Evolutionary conservation across 2,329 filamentous ascomycete genomes (phyloP).

Genomic region (Ceratocystiopsis brevicomis): DNA sequence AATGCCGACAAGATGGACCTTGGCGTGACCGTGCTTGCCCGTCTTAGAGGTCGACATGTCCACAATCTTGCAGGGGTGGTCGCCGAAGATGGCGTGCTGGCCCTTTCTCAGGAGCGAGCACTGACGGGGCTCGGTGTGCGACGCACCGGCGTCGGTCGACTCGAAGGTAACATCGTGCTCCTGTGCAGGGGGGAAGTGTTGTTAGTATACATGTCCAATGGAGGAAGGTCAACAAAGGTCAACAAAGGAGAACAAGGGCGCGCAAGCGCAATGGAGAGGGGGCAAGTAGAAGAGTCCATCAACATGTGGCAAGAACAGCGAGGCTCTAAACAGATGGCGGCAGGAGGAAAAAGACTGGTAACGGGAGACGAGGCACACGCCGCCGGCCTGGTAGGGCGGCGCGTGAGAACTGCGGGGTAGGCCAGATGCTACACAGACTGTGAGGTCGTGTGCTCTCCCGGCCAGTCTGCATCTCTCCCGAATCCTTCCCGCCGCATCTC

Average conservation of each 20-base stretch:
- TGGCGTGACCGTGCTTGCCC: conserved; percentile 99
- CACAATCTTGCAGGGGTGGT: conserved; percentile 98
- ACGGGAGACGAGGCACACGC: background rate
- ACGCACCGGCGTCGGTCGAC: conserved; percentile 88
- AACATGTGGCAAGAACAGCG: no score
- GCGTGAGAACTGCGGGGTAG: no score
- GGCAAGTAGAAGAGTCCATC: no score
- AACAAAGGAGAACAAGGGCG: no score
- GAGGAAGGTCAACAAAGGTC: no score
- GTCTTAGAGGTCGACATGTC: conserved; percentile 99
- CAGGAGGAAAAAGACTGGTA: background rate
- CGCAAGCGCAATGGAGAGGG: no score
- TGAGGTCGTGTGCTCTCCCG: no score
- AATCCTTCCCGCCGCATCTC: no score
- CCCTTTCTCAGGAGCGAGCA: conserved; percentile 99
- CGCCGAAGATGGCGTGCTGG: conserved; percentile 96
- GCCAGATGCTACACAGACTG: no score
- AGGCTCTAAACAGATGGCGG: background rate
- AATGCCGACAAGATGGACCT: conserved; percentile 94
- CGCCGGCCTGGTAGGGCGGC: no score
- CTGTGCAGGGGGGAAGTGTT: background rate
- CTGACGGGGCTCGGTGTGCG: conserved; percentile 89
- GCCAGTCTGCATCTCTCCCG: no score
- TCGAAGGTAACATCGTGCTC: conserved; percentile 66
- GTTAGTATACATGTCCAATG: no score